Evolutionary conservation across 2,329 filamentous ascomycete species (phyloP), one percentile per base, ranked within the genome.

Genomic region (Clarireedia paspali): DNA sequence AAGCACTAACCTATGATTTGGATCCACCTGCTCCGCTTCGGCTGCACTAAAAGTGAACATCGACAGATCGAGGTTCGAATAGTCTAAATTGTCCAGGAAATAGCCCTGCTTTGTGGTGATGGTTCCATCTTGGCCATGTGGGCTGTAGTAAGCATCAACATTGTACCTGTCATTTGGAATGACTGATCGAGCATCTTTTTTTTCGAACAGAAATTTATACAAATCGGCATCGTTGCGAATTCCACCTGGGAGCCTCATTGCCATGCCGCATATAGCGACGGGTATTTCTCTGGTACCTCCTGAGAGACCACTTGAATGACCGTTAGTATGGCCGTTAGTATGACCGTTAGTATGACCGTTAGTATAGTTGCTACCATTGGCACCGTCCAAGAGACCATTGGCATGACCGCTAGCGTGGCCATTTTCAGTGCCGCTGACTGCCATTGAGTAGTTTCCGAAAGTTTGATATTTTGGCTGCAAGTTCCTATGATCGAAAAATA

Each of bases 221-320:
- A 59, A 30, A 27, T 34, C 48, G 34, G 40, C 17, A 14, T 27
- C 7, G 15, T 26, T 45, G 23, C 39, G 30, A n/a, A 55, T 53
- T 12, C 50, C 56, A 7, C 67, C 68, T 14, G 70, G 67, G 1
- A 71, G 62, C 44, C 70, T 63, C 20, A 69, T 68, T 6, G 66
- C 58, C 39, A 62, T 60, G 6, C 60, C 58, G 9, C 51, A 49
- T 4, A 48, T 34, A 10, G 48, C 48, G 24, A 50, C n/a, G 9
- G 34, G 38, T 12, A 40, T 40, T 4, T 5, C 9, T 38, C 14
- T 38, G 34, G 34, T 38, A 38, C 14, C 14, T 38, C 14, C 34
- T 38, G 34, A 14, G 34, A 38, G 34, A 14, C 34, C 34, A 38
- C 14, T 38, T 6, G 34, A 38, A 38, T 38, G 34, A 38, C 38